Base-by-base conservation (phyloP, 2,329 filamentous ascomycete species). In the Xylaria sp. region DNA sequence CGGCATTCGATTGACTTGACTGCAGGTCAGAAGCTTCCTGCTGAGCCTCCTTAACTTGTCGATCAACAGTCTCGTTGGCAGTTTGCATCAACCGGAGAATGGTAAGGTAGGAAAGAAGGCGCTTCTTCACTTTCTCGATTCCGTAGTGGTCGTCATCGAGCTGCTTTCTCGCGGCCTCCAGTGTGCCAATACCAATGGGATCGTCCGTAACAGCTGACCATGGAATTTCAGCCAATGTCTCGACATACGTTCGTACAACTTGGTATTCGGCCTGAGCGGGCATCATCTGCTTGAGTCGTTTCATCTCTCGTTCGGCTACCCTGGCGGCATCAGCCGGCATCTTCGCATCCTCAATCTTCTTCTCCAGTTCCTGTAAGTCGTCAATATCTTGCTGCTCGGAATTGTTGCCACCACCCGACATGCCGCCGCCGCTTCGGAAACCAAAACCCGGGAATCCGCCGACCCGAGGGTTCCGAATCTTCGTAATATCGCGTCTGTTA, bases 81-180 rank as follows among this genome's bases (percentile, higher is more conserved):
- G 89, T 87, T 72, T 97, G 92, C 80, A 97, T 99, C 59, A 99
- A 81, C 67, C 94, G 89, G 55, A 99, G 80, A n/a, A 99, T 94
- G 2, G 94, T 95, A 49, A 99, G 81, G 71, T 99, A 99, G 73
- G 97, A 95, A 4, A 99, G 82, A 19, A 99, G 76, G 49, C 94
- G 84, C 81, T 96, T 97, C 84, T 99, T 99, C 71, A 99, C 93
- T 75, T 93, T 95, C 63, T 97, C 92, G 11, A 99, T 79, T 0
- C 94, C 94, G 68, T 97, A 97, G 74, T 99, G 94, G 71, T 99
- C 94, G 64, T 95, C 88, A 69, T 99, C 92, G 4, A 99, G 83
- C 74, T 97, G 94, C 75, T 92, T 90, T 57, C 91, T 86, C 5
- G 94, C 94, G 67, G 83, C 83, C 60, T 83, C 80, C 59, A 97